Conservation (phyloP, 805 yeast species). For the Saturnispora zaruensis region DNA sequence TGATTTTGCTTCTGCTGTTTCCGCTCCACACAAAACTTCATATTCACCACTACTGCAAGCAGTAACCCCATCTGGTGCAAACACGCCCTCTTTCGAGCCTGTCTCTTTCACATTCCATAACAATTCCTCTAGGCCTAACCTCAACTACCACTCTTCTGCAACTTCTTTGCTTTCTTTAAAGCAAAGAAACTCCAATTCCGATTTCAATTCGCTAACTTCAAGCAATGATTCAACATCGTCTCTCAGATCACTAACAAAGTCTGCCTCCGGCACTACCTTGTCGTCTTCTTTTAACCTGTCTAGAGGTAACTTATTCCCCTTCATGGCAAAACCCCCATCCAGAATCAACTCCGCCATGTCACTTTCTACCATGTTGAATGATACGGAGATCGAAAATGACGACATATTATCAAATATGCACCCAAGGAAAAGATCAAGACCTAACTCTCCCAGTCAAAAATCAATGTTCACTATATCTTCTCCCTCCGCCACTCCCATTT, state of each 20-base stretch:
- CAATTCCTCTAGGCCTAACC: neutral
- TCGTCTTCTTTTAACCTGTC: slow-evolving; percentile 15
- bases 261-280: slow-evolving; percentile 24
- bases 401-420: slow-evolving; percentile 8
- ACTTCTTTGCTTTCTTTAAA: slow-evolving; percentile 15
- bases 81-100: neutral
- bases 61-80: neutral
- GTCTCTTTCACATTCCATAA: neutral
- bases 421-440: slow-evolving; percentile 33
- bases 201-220: slow-evolving; percentile 18
- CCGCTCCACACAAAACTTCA: neutral
- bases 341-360: slow-evolving; percentile 21
- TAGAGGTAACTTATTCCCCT: slow-evolving; percentile 5
- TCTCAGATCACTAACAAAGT: slow-evolving; percentile 20
- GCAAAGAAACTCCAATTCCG: neutral
- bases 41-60: neutral
- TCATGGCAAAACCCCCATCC: slow-evolving; percentile 18
- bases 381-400: slow-evolving; percentile 7
- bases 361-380: slow-evolving; percentile 11
- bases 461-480: slow-evolving; percentile 28
- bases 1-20: neutral
- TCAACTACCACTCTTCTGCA: slow-evolving; percentile 17
- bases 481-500: slow-evolving; percentile 27
- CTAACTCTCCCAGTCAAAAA: slow-evolving; percentile 14
- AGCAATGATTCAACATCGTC: slow-evolving; percentile 28